phyloP scores from a whole-genome alignment of 805 yeast species.

The Saccharomycopsis sp. region DNA sequence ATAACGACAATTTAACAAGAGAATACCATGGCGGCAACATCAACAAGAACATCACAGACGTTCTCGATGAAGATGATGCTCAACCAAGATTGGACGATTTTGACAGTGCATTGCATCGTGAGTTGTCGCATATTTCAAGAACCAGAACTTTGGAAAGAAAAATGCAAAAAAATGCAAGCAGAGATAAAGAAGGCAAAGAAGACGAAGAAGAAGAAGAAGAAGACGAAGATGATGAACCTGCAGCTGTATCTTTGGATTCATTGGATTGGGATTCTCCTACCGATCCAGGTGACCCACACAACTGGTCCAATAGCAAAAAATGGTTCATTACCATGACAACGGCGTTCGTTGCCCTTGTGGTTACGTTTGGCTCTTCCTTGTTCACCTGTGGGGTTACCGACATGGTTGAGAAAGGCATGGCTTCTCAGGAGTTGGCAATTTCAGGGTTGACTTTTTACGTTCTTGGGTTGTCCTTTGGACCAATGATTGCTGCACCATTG shows the following conservation, averaged over 20 bases:
- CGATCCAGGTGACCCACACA: slow-evolving; percentile 57
- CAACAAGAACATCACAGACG: too few species aligned
- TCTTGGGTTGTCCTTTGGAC: slow-evolving; percentile 64
- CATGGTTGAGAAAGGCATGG: slow-evolving; percentile 38
- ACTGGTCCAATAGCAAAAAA: slow-evolving; percentile 56
- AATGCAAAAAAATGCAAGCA: slow-evolving; percentile 1
- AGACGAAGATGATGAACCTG: not conserved
- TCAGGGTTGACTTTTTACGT: slow-evolving; percentile 64
- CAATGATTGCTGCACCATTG: slow-evolving; percentile 62
- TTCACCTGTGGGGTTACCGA: slow-evolving; percentile 58
- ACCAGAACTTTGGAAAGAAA: slow-evolving; percentile 7
- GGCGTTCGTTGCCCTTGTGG: slow-evolving; percentile 57
- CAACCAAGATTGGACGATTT: slow-evolving; percentile 17
- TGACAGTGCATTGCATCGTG: slow-evolving; percentile 15
- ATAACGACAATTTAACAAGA: too few species aligned
- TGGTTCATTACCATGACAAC: slow-evolving; percentile 60
- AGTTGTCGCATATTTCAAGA: slow-evolving; percentile 7
- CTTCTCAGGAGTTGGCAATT: slow-evolving; percentile 51
- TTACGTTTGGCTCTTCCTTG: slow-evolving; percentile 67
- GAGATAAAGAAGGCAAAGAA: not conserved
- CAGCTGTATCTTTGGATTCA: slow-evolving; percentile 26
- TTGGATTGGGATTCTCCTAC: slow-evolving; percentile 54
- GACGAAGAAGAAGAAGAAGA: not conserved
- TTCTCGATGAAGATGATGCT: slow-evolving; percentile 16
- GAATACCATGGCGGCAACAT: too few species aligned